Base-by-base conservation (phyloP, 164 flowering plant genomes). In the Sextonia rubra region DNA sequence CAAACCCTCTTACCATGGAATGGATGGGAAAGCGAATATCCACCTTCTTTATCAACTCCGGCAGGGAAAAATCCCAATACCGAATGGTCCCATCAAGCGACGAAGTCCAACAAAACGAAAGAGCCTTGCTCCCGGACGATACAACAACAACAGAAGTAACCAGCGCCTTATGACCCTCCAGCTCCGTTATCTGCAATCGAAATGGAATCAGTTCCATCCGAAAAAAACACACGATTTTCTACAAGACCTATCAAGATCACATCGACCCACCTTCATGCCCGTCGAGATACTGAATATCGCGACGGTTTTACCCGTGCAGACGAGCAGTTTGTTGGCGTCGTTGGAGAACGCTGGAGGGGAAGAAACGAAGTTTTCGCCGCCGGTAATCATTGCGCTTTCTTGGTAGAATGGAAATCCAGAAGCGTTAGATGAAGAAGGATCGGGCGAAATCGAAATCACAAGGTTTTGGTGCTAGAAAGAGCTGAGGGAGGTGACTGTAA, bases 71-170 rank as follows among this genome's bases (percentile, higher is more conserved):
- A 80, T 95, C 97, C 99, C 99, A 95, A 73, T 89, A 86, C 11
- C 89, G 77, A 75, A 95, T 89, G 18, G 92, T 90, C 11, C 98
- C 98, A 82, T 95, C 99, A 6, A 93, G 87, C 2, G 98, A 91
- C 11, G 97, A 75, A 7, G 98, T 95, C 99, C 99, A 95, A 74
- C 99, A 93, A 70, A 82, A 83, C 72, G 87, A 84, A 32, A 90
- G 60, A 14, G 86, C 24, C 66, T 83, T 86, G 69, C 78, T 82
- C 12, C 84, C 86, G 14, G 91, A 80, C n/a, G 93, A 92, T 11
- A 84, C 85, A 48, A 95, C 99, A 47, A 86, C 30, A 4, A 95
- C 91, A 24, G 97, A 82, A 12, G 99, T 89, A 17, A 95, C 98
- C 2, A 29, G 78, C 5, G 87, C 92, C 23, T 65, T 74, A 75